Evolutionary conservation across 768 basidiomycete genomes (phyloP).

Genomic region (Phaeolepiota aurea): DNA sequence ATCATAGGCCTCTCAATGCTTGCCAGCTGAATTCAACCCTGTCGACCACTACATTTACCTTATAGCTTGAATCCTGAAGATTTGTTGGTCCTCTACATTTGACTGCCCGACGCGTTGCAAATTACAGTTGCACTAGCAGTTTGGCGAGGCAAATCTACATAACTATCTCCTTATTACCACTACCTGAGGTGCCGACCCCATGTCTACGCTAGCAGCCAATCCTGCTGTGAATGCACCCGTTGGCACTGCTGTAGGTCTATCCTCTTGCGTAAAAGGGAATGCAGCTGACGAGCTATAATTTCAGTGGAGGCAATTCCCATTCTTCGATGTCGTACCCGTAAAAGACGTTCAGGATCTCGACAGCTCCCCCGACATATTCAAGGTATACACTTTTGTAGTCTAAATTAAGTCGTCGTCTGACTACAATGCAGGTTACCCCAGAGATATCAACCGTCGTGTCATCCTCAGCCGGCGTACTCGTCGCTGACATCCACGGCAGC

Average conservation of each 20-base stretch:
- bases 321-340: conserved; percentile 75
- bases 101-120: no score
- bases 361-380: conserved; percentile 71
- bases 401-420: conserved; percentile 3
- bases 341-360: conserved; percentile 75
- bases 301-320: conserved; percentile 85
- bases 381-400: conserved; percentile 29
- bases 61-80: no score
- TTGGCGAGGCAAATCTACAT: no score
- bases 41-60: no score
- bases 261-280: no score
- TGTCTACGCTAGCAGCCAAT: conserved; percentile 17
- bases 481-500: conserved; percentile 83
- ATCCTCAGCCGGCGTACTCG: conserved; percentile 59
- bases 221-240: conserved; percentile 9
- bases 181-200: conserved; percentile 7
- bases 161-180: background rate
- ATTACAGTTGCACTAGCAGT: no score
- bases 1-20: no score
- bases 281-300: background rate
- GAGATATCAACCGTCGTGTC: conserved; percentile 68
- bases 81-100: no score
- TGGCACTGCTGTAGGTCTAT: no score
- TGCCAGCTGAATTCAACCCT: no score
- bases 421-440: conserved; percentile 35